These are phyloP conservation scores for Gossypium davidsonii DNA, from an alignment of 441 rosid genomes.

Conservation along the genomic window DNA sequence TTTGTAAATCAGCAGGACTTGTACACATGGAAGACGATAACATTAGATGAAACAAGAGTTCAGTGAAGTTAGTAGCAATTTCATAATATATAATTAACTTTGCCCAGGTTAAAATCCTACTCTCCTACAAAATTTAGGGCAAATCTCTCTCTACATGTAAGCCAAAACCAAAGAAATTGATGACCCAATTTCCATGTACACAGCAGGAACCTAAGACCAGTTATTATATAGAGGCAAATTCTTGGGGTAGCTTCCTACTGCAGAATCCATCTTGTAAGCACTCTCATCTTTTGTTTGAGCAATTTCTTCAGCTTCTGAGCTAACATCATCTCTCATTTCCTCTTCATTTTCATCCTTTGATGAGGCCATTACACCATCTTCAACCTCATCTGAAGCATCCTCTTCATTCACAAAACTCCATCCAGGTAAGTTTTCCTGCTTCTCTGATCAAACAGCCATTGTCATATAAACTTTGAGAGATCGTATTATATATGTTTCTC, in stretches of 20 bases:
- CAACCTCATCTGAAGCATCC: slow-evolving; percentile 27
- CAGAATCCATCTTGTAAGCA: slow-evolving; percentile 7
- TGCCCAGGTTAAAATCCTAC: slow-evolving; percentile 1
- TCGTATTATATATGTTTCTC: slow-evolving; percentile 16
- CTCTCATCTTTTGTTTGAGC: slow-evolving; percentile 13
- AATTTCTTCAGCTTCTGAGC: slow-evolving; percentile 26
- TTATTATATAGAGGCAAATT: background rate
- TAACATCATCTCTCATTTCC: slow-evolving; percentile 28
- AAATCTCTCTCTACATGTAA: slow-evolving; percentile 2
- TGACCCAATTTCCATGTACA: slow-evolving; percentile 17
- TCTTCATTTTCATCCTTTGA: slow-evolving; percentile 27
- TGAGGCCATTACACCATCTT: slow-evolving; percentile 11
- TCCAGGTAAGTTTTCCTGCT: slow-evolving; percentile 23
- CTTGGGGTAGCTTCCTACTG: background rate
- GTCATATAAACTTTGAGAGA: slow-evolving; percentile 17
- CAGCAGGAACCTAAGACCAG: slow-evolving; percentile 11
- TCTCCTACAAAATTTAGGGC: slow-evolving; percentile 25
- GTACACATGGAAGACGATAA: no score
- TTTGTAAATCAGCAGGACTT: no score
- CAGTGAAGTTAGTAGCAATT: background rate
- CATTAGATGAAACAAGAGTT: no score
- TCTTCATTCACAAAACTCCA: slow-evolving; percentile 28
- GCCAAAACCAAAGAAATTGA: background rate
- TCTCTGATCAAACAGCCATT: slow-evolving; percentile 20
- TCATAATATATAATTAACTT: background rate